These are phyloP conservation scores for Tolypocladium paradoxum DNA, from an alignment of 2,329 filamentous ascomycete species.

Conservation along the genomic window DNA sequence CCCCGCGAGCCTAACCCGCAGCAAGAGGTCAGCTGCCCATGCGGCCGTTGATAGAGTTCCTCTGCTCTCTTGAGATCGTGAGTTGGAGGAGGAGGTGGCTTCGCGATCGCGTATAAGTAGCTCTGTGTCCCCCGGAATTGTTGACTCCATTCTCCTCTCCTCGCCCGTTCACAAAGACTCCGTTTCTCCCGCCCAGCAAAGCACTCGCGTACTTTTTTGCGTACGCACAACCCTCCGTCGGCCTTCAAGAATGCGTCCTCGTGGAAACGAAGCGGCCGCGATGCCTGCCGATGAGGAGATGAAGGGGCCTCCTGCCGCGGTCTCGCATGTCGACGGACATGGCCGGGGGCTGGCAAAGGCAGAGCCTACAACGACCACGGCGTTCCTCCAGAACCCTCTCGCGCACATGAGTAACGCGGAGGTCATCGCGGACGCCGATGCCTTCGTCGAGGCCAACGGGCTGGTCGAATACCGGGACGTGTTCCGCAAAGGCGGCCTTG, in stretches of 20 bases:
- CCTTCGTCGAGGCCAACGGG: slow-evolving; percentile 23
- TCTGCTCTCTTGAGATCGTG: background rate
- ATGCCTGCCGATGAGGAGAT: background rate
- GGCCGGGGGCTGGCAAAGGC: background rate
- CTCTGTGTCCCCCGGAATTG: background rate
- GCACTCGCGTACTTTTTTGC: background rate
- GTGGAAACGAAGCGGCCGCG: too few species aligned
- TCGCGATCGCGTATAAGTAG: background rate
- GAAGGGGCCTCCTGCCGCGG: background rate
- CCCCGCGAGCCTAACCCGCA: background rate
- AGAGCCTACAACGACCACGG: background rate
- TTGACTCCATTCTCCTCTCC: background rate
- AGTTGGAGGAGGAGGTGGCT: background rate
- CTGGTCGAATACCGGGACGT: slow-evolving; percentile 25
- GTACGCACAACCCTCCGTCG: too few species aligned
- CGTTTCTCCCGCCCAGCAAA: background rate
- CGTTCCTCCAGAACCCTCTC: slow-evolving; percentile 14
- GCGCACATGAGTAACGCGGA: slow-evolving; percentile 16
- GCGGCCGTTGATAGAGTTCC: background rate
- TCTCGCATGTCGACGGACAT: background rate
- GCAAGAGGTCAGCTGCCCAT: background rate
- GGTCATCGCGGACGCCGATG: slow-evolving; percentile 22
- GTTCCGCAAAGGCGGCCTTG: slow-evolving; percentile 40
- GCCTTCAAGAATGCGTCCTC: too few species aligned
- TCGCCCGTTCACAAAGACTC: background rate